Conservation (phyloP, 257 asterid species). For the Ajuga chamaepitys region DNA sequence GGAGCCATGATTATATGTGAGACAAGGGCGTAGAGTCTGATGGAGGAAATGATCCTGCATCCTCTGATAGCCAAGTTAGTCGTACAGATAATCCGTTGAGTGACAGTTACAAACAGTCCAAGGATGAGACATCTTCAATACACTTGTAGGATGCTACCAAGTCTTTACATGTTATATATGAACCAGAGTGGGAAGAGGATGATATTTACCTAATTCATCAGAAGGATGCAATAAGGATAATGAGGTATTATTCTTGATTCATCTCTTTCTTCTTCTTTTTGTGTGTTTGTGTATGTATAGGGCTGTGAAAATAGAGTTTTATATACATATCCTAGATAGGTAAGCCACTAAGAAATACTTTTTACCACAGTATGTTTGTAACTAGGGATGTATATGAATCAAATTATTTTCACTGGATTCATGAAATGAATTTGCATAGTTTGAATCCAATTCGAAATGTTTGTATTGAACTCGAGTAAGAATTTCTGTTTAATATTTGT, state of each 20-base stretch:
- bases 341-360: too few relatives aligned
- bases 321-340: too few relatives aligned
- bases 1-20: constrained; percentile 39
- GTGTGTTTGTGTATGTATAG: too few relatives aligned
- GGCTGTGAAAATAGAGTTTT: too few relatives aligned
- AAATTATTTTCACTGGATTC: too few relatives aligned
- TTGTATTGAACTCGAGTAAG: too few relatives aligned
- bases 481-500: too few relatives aligned
- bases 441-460: too few relatives aligned
- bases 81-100: not conserved
- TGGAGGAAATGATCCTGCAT: constrained; percentile 12
- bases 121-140: constrained; percentile 15
- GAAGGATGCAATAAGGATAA: constrained; percentile 65
- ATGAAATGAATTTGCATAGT: too few relatives aligned
- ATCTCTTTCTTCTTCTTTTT: not conserved
- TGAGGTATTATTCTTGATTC: constrained; percentile 39
- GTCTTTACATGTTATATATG: constrained; percentile 54
- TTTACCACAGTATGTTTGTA: too few relatives aligned
- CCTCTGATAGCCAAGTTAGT: constrained; percentile 8
- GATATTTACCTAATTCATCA: constrained; percentile 64
- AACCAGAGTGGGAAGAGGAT: constrained; percentile 82
- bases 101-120: constrained; percentile 1
- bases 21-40: not conserved
- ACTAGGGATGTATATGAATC: too few relatives aligned
- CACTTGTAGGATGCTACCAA: constrained; percentile 15